Percentiles rank a stretch among this genome's conserved stretches.
Conservation (phyloP, 1,284 basidiomycete species). For the Peniophora sp. region DNA sequence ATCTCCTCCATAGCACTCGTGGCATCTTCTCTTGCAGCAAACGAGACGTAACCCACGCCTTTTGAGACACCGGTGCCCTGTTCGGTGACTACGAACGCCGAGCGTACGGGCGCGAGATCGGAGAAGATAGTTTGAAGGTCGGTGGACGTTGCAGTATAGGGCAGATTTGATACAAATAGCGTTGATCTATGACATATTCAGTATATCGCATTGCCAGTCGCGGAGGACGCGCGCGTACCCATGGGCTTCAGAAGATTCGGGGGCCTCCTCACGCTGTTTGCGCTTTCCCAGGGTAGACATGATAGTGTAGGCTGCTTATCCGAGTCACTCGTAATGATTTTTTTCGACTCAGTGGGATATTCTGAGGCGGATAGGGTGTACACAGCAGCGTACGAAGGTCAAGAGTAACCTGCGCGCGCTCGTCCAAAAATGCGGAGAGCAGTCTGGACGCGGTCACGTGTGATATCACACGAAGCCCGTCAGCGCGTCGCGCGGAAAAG, state of each 20-base stretch:
- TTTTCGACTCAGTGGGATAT: no score
- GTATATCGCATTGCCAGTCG: no score
- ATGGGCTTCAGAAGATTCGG: conserved; percentile 6
- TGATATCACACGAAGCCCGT: no score
- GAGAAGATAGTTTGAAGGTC: conserved; percentile 93
- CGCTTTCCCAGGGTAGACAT: conserved; percentile 10
- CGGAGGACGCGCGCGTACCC: conserved; percentile 5
- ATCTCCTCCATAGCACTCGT: conserved; percentile 62
- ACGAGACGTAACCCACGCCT: conserved; percentile 97
- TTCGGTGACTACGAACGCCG: conserved; percentile 89
- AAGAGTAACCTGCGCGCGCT: no score
- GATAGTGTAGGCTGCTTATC: background rate
- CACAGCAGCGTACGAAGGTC: no score
- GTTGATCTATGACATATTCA: conserved; percentile 40
- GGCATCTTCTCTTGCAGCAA: conserved; percentile 87
- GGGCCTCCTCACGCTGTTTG: conserved; percentile 15
- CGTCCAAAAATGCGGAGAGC: no score
- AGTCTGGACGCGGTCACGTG: no score
- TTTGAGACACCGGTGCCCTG: conserved; percentile 79
- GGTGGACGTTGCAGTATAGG: conserved; percentile 83
- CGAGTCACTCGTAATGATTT: no score
- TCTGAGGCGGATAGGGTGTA: no score
- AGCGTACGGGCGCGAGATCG: conserved; percentile 88
- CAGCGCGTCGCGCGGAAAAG: no score
- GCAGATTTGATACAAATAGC: conserved; percentile 77